Conservation (phyloP, 1,284 basidiomycete species). For the Cutaneotrichosporon dermatis region DNA sequence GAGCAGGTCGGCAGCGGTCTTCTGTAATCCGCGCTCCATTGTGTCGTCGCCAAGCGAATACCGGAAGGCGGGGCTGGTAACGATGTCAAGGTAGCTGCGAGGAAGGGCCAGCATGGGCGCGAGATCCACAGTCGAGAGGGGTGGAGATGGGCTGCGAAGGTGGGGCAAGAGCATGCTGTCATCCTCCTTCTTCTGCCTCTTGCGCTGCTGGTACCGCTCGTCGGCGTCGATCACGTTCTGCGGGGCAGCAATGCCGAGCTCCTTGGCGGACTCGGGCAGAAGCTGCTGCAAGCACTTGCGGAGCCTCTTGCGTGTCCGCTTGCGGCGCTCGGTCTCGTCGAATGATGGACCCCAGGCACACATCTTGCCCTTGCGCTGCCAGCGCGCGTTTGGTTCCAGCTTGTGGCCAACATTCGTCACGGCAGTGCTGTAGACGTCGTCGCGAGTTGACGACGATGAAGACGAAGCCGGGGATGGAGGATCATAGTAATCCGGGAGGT, state of each 20-base stretch:
- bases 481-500: constrained; percentile 36
- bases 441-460: constrained; percentile 18
- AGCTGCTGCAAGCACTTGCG: constrained; percentile 37
- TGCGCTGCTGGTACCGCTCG: constrained; percentile 19
- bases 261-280: constrained; percentile 39
- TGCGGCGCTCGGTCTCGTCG: constrained; percentile 33
- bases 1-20: constrained; percentile 47
- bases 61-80: constrained; percentile 43
- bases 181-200: constrained; percentile 31
- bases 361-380: constrained; percentile 45
- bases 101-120: constrained; percentile 43
- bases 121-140: constrained; percentile 37
- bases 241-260: constrained; percentile 32
- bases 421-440: constrained; percentile 23
- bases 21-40: constrained; percentile 45
- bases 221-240: constrained; percentile 34
- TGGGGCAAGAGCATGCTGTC: constrained; percentile 38
- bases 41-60: constrained; percentile 47
- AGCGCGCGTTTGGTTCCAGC: constrained; percentile 37
- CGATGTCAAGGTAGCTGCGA: constrained; percentile 44
- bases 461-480: constrained; percentile 28
- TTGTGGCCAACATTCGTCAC: constrained; percentile 46
- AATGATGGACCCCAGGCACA: constrained; percentile 46
- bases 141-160: constrained; percentile 43
- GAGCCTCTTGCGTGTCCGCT: constrained; percentile 35